These are phyloP conservation scores for Sonneratia caseolaris DNA, from an alignment of 345 rosid species.

Conservation along the genomic window DNA sequence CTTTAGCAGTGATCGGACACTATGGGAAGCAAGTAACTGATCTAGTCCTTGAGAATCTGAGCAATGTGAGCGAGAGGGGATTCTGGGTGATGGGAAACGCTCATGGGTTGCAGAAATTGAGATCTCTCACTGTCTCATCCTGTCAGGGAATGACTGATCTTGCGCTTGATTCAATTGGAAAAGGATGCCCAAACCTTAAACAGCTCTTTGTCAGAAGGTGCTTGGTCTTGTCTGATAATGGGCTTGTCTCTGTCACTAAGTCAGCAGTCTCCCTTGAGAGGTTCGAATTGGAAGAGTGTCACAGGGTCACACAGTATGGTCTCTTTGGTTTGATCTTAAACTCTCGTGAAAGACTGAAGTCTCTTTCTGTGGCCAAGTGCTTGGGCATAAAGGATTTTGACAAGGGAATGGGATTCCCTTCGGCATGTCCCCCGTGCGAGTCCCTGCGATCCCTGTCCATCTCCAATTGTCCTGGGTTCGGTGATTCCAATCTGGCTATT, in stretches of 20 bases:
- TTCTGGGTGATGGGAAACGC: constrained; percentile 97
- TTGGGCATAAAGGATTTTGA: constrained; percentile 54
- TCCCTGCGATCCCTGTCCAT: constrained; percentile 52
- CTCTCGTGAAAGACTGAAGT: constrained; percentile 62
- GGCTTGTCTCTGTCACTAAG: constrained; percentile 66
- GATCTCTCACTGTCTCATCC: constrained; percentile 46
- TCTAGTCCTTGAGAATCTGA: constrained; percentile 51
- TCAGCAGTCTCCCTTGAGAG: constrained; percentile 57
- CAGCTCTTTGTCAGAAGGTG: constrained; percentile 47
- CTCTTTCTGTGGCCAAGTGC: constrained; percentile 60
- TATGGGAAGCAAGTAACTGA: constrained; percentile 70
- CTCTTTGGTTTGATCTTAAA: constrained; percentile 60
- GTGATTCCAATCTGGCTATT: constrained; percentile 52
- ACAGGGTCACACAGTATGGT: constrained; percentile 85
- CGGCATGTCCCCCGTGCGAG: constrained; percentile 27
- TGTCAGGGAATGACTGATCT: constrained; percentile 70
- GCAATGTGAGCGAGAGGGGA: constrained; percentile 65
- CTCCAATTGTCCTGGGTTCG: constrained; percentile 81
- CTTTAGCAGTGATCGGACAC: constrained; percentile 82
- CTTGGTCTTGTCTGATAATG: constrained; percentile 58
- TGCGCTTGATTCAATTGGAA: constrained; percentile 69
- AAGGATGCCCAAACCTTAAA: constrained; percentile 72
- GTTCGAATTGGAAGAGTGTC: constrained; percentile 86
- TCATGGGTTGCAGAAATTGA: constrained; percentile 71
- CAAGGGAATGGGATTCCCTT: constrained; percentile 19